Evolutionary conservation across 2,329 filamentous ascomycete species (phyloP), one percentile per base, ranked within the genome.

Genomic region (Colletotrichum limetticola): DNA sequence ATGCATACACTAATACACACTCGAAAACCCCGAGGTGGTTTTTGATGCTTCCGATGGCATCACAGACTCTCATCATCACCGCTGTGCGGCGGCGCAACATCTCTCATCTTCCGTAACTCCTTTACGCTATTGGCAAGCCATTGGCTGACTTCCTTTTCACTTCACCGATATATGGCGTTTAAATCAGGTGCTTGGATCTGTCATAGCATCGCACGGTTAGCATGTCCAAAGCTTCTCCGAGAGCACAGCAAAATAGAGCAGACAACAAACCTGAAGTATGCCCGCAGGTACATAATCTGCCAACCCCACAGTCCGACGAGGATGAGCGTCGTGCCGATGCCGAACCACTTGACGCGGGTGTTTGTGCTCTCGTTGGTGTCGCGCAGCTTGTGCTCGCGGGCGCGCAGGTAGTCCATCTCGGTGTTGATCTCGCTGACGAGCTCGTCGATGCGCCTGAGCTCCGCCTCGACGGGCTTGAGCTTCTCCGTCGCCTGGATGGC

Each of bases 341-440:
- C 96, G 85, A 99, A 99, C 95, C 95, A 98, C 88, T 98, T 99
- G 80, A 99, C 97, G 72, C 97, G 91, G 85, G 94, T 97, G 86
- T 99, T 99, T 77, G 97, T 99, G 88, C 96, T 98, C 92, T 99
- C 97, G 85, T 99, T 99, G 78, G 97, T 99, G 86, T 99, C 96
- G 82, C 97, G 90, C 78, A 99, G 90, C 88, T 95, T 97, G 90
- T 98, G 95, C 88, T 99, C 97, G 78, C 97, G 91, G 52, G 84
- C 79, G 76, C 97, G 91, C 78, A 99, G 90, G 86, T 98, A 99
- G 76, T 98, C 96, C 96, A 99, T 97, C 89, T 98, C 96, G 75
- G 85, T 85, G 61, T 98, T 96, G 76, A 98, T 91, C 86, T 98
- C 96, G 76, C 88, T 89, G 52, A 97, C 93, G 81, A 96, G 89